Evolutionary conservation across 495 filamentous ascomycete species (phyloP).

Genomic region (Aspergillus sclerotioniger): DNA sequence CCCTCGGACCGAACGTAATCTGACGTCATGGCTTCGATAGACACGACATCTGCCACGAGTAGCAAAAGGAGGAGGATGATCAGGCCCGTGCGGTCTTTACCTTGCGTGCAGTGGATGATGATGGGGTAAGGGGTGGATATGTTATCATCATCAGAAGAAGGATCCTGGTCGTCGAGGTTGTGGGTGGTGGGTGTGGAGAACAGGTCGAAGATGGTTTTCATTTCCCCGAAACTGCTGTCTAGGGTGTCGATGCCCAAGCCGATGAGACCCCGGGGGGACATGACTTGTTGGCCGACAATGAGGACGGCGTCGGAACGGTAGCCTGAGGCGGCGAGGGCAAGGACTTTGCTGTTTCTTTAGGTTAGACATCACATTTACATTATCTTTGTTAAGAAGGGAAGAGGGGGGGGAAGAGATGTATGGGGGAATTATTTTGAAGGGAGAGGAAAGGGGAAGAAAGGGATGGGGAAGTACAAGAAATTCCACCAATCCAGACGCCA

Average conservation of each 20-base stretch:
- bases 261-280: conserved; percentile 64
- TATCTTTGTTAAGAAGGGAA: too few relatives aligned
- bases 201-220: conserved; percentile 55
- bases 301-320: conserved; percentile 65
- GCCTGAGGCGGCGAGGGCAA: conserved; percentile 59
- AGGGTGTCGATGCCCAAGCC: conserved; percentile 66
- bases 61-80: conserved; percentile 64
- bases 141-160: not conserved
- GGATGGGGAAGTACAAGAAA: conserved; percentile 48
- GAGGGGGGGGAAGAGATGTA: not conserved
- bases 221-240: conserved; percentile 59
- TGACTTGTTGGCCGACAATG: conserved; percentile 65
- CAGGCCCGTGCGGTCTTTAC: conserved; percentile 82
- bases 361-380: conserved; percentile 1
- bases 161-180: conserved; percentile 16
- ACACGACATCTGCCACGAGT: conserved; percentile 55
- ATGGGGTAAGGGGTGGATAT: conserved; percentile 47
- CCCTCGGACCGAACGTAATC: conserved; percentile 68
- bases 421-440: not conserved
- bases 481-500: conserved; percentile 66
- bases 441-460: conserved; percentile 4
- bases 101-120: conserved; percentile 80
- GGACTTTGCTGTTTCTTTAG: conserved; percentile 46
- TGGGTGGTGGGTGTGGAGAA: conserved; percentile 28
- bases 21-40: conserved; percentile 52